Evolutionary conservation across 2,329 filamentous ascomycete genomes (phyloP).

Genomic region (Sclerotiophoma versabilis): DNA sequence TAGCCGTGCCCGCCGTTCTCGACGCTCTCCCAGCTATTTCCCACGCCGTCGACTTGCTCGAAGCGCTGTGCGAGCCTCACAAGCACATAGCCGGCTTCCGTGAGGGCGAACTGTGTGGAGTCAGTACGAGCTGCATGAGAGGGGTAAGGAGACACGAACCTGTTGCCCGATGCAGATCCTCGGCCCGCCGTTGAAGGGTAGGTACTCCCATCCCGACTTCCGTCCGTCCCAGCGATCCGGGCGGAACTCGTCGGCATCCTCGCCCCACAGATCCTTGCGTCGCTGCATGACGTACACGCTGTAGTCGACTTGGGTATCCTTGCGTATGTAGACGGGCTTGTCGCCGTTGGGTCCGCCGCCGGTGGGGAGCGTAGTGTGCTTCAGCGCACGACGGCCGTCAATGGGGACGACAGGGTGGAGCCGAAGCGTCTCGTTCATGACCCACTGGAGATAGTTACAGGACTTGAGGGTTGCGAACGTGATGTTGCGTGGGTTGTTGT

Average conservation of each 20-base stretch:
- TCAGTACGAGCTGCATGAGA: background rate
- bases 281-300: conserved; percentile 44
- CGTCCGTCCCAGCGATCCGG: conserved; percentile 48
- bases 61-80: conserved; percentile 40
- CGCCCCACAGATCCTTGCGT: conserved; percentile 47
- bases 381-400: conserved; percentile 39
- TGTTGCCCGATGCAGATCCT: conserved; percentile 44
- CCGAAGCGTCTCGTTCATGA: conserved; percentile 45
- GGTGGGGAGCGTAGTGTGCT: conserved; percentile 43
- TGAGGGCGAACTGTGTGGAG: conserved; percentile 34
- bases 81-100: conserved; percentile 39
- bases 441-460: conserved; percentile 42
- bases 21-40: conserved; percentile 36
- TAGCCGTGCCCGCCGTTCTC: conserved; percentile 36
- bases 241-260: conserved; percentile 45
- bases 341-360: conserved; percentile 47
- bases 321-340: conserved; percentile 42
- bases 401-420: conserved; percentile 45
- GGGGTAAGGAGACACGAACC: background rate
- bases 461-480: conserved; percentile 50
- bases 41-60: conserved; percentile 34
- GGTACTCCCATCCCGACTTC: conserved; percentile 40
- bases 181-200: conserved; percentile 46
- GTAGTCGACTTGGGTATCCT: conserved; percentile 39
- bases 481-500: conserved; percentile 46